These are phyloP conservation scores for Leptographium procerum DNA, from an alignment of 2,329 filamentous ascomycete genomes.

Conservation along the genomic window DNA sequence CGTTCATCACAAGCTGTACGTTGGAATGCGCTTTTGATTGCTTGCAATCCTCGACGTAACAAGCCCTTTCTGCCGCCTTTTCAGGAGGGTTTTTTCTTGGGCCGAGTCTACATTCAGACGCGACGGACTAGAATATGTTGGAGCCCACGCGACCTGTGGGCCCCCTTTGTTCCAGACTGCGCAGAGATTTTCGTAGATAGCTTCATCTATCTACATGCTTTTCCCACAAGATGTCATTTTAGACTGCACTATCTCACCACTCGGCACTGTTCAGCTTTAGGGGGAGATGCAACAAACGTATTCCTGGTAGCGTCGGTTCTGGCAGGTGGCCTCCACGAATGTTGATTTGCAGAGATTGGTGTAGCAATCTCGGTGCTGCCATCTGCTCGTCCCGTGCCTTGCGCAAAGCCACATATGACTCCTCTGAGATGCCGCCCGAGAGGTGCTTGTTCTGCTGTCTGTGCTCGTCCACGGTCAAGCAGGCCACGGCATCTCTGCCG, in stretches of 20 bases:
- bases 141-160: no score
- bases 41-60: no score
- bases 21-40: no score
- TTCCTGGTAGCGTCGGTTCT: neutral
- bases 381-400: slow-evolving; percentile 30
- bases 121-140: no score
- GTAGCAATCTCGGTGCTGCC: slow-evolving; percentile 33
- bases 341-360: slow-evolving; percentile 41
- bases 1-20: no score
- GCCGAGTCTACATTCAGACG: no score
- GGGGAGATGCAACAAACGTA: slow-evolving; percentile 7
- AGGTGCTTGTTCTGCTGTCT: slow-evolving; percentile 36
- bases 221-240: no score
- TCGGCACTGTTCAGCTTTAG: neutral
- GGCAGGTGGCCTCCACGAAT: slow-evolving; percentile 37
- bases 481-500: slow-evolving; percentile 25
- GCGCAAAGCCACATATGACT: slow-evolving; percentile 33
- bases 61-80: no score
- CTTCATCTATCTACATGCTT: no score
- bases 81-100: no score
- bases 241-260: neutral
- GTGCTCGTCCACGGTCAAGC: slow-evolving; percentile 34
- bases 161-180: no score
- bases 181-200: no score
- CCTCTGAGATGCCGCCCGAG: slow-evolving; percentile 25